phyloP scores from a whole-genome alignment of 768 basidiomycete species.

The Auriculariales sp. region DNA sequence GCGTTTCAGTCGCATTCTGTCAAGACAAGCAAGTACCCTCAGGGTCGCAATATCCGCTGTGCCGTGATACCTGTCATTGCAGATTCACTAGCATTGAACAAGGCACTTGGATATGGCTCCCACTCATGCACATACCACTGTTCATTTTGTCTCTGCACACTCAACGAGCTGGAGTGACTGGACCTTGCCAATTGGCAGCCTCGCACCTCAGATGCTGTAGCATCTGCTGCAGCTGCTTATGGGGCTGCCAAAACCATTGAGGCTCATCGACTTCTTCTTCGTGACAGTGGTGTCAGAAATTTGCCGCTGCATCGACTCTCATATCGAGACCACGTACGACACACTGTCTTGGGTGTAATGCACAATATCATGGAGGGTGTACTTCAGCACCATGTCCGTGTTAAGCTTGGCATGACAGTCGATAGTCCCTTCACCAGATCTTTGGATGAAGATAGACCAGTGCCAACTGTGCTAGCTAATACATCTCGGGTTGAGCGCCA shows the following conservation, averaged over 20 bases:
- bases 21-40: slow-evolving; percentile 1
- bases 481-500: too few species aligned
- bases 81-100: slow-evolving; percentile 8
- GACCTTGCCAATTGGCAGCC: neutral
- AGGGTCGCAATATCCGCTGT: slow-evolving; percentile 4
- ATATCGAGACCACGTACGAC: slow-evolving; percentile 9
- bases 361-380: slow-evolving; percentile 12
- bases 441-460: too few species aligned
- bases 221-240: neutral
- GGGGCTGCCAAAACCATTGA: neutral
- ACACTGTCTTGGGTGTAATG: slow-evolving; percentile 12
- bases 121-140: slow-evolving; percentile 7
- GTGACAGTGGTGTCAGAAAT: slow-evolving; percentile 9
- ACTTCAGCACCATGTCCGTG: slow-evolving; percentile 9
- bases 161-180: neutral
- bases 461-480: too few species aligned
- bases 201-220: neutral
- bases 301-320: slow-evolving; percentile 10
- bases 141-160: slow-evolving; percentile 6
- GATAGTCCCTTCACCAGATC: too few species aligned
- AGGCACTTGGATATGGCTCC: slow-evolving; percentile 9
- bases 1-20: neutral
- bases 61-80: slow-evolving; percentile 8
- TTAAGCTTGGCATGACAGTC: neutral
- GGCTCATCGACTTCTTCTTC: neutral